Percentiles rank a stretch among this genome's conserved stretches.
These are phyloP conservation scores for Fusarium redolens DNA, from an alignment of 2,329 filamentous ascomycete species.

Conservation along the genomic window DNA sequence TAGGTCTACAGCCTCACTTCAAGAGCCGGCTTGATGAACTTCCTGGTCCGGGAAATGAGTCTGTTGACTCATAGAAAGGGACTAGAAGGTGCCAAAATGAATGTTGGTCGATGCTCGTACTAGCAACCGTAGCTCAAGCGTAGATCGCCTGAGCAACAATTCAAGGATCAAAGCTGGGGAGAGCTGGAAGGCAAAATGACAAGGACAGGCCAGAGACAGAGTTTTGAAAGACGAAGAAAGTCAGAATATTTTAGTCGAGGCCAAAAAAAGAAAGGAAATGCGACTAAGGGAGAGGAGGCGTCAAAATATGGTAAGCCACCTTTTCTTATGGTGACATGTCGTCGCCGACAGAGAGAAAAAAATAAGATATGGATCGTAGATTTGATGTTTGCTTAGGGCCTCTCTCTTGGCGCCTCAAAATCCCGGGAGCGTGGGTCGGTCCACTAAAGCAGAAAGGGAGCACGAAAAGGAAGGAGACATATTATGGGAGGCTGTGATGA, in stretches of 20 bases:
- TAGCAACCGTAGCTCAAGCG: conserved; percentile 24
- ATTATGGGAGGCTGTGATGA: neutral
- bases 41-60: conserved; percentile 40
- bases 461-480: neutral
- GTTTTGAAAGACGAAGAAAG: conserved; percentile 16
- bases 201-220: conserved; percentile 29
- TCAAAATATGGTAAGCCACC: conserved; percentile 20
- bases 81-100: conserved; percentile 22
- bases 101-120: conserved; percentile 29
- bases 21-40: conserved; percentile 24
- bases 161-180: conserved; percentile 29
- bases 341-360: conserved; percentile 29
- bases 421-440: conserved; percentile 20
- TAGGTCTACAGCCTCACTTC: conserved; percentile 39
- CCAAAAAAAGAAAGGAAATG: conserved; percentile 14
- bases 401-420: conserved; percentile 14
- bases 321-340: conserved; percentile 25
- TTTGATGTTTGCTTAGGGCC: conserved; percentile 20
- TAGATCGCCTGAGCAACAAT: conserved; percentile 40
- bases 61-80: conserved; percentile 21
- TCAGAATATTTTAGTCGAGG: neutral
- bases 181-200: conserved; percentile 16
- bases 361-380: conserved; percentile 31
- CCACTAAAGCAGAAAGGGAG: conserved; percentile 21
- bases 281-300: conserved; percentile 28